Percentiles rank a stretch among this genome's conserved stretches.
Conservation (phyloP, 2,329 filamentous ascomycete species). For the Trichoderma harzianum region DNA sequence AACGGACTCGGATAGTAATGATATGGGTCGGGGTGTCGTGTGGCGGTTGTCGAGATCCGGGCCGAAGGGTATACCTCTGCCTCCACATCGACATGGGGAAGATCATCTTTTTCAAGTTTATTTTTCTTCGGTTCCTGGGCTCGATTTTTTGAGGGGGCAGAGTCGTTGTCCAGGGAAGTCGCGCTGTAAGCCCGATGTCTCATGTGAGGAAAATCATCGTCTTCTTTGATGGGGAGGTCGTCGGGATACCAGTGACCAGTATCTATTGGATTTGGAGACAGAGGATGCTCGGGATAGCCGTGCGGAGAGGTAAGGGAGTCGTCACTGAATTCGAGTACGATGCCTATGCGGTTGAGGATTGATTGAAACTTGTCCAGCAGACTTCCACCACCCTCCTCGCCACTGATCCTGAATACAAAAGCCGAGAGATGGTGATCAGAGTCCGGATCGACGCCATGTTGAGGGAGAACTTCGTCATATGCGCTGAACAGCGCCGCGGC, state of each 20-base stretch:
- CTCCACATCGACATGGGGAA: neutral
- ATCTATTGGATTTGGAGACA: slow-evolving; percentile 22
- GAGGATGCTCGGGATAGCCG: slow-evolving; percentile 25
- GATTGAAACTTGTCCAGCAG: slow-evolving; percentile 68
- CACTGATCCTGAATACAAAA: slow-evolving; percentile 76
- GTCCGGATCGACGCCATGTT: slow-evolving; percentile 67
- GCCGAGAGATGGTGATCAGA: slow-evolving; percentile 72
- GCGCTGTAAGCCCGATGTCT: neutral
- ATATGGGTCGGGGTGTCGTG: slow-evolving; percentile 5
- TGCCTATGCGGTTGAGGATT: slow-evolving; percentile 66
- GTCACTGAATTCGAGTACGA: slow-evolving; percentile 62
- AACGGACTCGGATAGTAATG: slow-evolving; percentile 1
- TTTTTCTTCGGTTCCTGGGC: neutral
- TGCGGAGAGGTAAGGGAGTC: slow-evolving; percentile 27
- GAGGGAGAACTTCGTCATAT: slow-evolving; percentile 72
- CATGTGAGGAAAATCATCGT: neutral
- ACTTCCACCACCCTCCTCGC: slow-evolving; percentile 53
- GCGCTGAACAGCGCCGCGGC: slow-evolving; percentile 77
- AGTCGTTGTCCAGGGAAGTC: neutral
- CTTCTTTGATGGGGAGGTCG: neutral
- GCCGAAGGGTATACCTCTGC: neutral
- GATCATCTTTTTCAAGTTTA: neutral
- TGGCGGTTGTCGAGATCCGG: neutral
- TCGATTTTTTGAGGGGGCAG: neutral
- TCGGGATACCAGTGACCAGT: slow-evolving; percentile 23